phyloP scores from a whole-genome alignment of 1,284 basidiomycete species.

The Microbotryum silenes-acaulis region DNA sequence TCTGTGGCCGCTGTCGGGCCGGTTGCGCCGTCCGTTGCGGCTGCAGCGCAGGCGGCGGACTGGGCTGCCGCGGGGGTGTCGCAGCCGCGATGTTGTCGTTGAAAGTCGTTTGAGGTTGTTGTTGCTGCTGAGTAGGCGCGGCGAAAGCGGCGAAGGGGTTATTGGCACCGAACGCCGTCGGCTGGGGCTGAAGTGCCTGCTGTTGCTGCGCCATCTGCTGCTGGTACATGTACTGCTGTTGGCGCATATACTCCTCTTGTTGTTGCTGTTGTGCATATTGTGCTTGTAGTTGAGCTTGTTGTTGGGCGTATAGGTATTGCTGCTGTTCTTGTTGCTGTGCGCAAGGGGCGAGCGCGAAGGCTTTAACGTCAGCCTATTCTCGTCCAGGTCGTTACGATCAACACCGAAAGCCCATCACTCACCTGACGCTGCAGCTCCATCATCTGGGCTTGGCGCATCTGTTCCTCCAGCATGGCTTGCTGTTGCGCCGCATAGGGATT shows the following conservation, averaged over 20 bases:
- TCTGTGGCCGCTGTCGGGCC: conserved; percentile 24
- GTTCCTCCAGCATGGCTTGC: conserved; percentile 46
- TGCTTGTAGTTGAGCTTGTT: conserved; percentile 47
- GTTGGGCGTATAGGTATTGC: conserved; percentile 54
- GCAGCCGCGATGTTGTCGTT: conserved; percentile 10
- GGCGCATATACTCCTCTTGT: conserved; percentile 41
- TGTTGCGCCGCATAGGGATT: conserved; percentile 49
- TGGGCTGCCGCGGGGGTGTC: conserved; percentile 6
- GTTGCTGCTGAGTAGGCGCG: conserved; percentile 20
- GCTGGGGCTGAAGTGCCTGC: conserved; percentile 48
- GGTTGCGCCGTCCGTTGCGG: conserved; percentile 26
- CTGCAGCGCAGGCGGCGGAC: conserved; percentile 15
- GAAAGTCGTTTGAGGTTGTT: conserved; percentile 15
- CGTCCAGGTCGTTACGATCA: no score
- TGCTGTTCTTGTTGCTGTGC: conserved; percentile 52
- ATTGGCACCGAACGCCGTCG: conserved; percentile 69
- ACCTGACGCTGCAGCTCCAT: conserved; percentile 37
- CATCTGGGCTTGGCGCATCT: conserved; percentile 36
- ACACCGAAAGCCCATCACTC: conserved; percentile 2
- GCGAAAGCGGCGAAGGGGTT: conserved; percentile 69
- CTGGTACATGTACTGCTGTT: conserved; percentile 43
- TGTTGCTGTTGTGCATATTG: conserved; percentile 39
- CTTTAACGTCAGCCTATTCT: conserved; percentile 28
- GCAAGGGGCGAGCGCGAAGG: conserved; percentile 25
- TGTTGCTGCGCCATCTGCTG: conserved; percentile 41